A percentile compares a stretch with the other conserved stretches of the same genome.
Evolutionary conservation across 148 eudicot species (phyloP).

Genomic region (Fagopyrum homotropicum): DNA sequence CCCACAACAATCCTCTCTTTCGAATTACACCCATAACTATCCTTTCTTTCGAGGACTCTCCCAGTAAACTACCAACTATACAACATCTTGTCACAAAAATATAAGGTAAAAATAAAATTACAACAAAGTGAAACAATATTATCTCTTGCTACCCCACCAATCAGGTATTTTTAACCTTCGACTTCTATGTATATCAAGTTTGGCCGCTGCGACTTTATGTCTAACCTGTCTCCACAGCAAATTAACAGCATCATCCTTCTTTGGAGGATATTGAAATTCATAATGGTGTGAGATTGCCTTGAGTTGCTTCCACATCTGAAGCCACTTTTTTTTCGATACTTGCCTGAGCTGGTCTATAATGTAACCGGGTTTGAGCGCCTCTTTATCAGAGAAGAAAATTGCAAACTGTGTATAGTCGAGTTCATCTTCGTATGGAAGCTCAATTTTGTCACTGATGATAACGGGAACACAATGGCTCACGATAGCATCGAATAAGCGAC

Average conservation of each 20-base stretch:
- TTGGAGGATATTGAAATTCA: slow-evolving; percentile 80
- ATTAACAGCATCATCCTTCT: slow-evolving; percentile 67
- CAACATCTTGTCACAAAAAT: background rate
- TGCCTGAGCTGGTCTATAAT: slow-evolving; percentile 50
- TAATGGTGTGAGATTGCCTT: slow-evolving; percentile 69
- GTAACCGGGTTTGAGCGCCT: slow-evolving; percentile 51
- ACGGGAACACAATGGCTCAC: slow-evolving; percentile 89
- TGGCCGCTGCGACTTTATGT: slow-evolving; percentile 63
- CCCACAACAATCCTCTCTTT: background rate
- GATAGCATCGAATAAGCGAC: slow-evolving; percentile 86
- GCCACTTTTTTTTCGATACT: slow-evolving; percentile 65
- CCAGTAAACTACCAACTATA: background rate
- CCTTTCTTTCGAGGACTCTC: background rate
- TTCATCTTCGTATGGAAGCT: slow-evolving; percentile 83
- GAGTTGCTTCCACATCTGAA: slow-evolving; percentile 66
- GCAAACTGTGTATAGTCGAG: slow-evolving; percentile 66
- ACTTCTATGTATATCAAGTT: slow-evolving; percentile 66
- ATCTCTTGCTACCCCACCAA: slow-evolving; percentile 64
- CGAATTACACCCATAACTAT: background rate
- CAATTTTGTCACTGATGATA: slow-evolving; percentile 69
- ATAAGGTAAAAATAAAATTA: background rate
- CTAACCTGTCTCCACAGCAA: slow-evolving; percentile 91
- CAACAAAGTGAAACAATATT: slow-evolving; percentile 4
- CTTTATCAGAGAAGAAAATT: slow-evolving; percentile 58
- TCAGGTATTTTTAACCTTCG: slow-evolving; percentile 77